Conservation (phyloP, 1,284 basidiomycete genomes). For the Agroathelia rolfsii region DNA sequence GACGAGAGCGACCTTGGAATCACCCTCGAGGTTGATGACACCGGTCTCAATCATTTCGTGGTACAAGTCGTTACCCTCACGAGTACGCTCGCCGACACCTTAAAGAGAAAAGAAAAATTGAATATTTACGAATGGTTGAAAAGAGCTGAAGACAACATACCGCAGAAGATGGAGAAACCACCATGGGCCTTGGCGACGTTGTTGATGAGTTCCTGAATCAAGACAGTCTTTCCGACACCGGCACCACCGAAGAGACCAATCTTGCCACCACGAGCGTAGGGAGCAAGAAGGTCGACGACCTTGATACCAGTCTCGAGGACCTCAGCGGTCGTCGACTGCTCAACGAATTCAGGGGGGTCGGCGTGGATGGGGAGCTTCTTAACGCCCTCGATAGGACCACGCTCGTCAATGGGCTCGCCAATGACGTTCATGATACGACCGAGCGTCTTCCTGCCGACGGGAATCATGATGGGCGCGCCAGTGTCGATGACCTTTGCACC, state of each 20-base stretch:
- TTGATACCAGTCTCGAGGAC: conserved; percentile 99
- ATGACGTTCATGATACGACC: conserved; percentile 99
- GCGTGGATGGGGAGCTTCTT: conserved; percentile 90
- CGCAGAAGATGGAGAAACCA: conserved; percentile 99
- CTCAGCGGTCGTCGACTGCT: conserved; percentile 97
- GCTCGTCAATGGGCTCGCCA: conserved; percentile 98
- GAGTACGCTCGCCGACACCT: conserved; percentile 99
- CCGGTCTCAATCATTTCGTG: conserved; percentile 99
- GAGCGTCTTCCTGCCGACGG: conserved; percentile 87
- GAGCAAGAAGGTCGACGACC: conserved; percentile 98
- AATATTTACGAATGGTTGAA: conserved; percentile 1
- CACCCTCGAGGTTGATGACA: conserved; percentile 98
- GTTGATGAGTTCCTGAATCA: conserved; percentile 99
- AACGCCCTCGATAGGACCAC: conserved; percentile 95
- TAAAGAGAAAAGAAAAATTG: conserved; percentile 7
- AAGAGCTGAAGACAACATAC: conserved; percentile 34
- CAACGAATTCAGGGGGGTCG: conserved; percentile 93
- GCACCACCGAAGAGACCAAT: conserved; percentile 99
- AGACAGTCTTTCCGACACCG: conserved; percentile 99
- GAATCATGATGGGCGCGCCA: conserved; percentile 91
- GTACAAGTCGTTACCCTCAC: conserved; percentile 99
- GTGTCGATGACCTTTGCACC: conserved; percentile 96
- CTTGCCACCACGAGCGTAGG: conserved; percentile 99
- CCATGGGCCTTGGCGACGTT: conserved; percentile 99
- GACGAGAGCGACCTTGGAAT: conserved; percentile 98